Evolutionary conservation across 495 filamentous ascomycete species (phyloP).

Genomic region (Penicillium odoratum): DNA sequence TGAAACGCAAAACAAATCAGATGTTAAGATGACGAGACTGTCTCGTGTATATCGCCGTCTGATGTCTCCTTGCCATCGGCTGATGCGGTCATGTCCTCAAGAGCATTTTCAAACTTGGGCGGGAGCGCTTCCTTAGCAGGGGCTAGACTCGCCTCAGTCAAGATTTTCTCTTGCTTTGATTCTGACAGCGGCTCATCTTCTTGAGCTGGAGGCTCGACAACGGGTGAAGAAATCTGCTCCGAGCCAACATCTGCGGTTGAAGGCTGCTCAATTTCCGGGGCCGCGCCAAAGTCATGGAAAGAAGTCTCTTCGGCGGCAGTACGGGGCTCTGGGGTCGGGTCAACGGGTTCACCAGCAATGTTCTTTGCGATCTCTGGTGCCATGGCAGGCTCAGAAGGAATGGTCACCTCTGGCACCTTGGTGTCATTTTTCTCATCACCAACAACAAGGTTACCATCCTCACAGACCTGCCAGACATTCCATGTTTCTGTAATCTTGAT

Average conservation of each 20-base stretch:
- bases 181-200: slow-evolving; percentile 11
- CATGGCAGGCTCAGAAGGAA: slow-evolving; percentile 26
- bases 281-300: slow-evolving; percentile 1
- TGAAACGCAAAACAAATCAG: not conserved
- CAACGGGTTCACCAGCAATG: slow-evolving; percentile 55
- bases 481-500: slow-evolving; percentile 48
- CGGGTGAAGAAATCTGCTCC: not conserved
- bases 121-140: slow-evolving; percentile 7
- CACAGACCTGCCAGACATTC: slow-evolving; percentile 52
- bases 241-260: not conserved
- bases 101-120: slow-evolving; percentile 22
- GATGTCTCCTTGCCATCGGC: slow-evolving; percentile 37
- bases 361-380: slow-evolving; percentile 50
- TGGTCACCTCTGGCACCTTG: slow-evolving; percentile 14
- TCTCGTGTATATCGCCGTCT: slow-evolving; percentile 24
- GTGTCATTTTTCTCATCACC: slow-evolving; percentile 24
- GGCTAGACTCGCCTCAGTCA: slow-evolving; percentile 7
- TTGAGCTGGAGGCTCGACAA: not conserved
- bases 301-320: slow-evolving; percentile 12
- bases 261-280: slow-evolving; percentile 1
- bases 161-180: slow-evolving; percentile 3
- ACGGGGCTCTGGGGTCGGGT: slow-evolving; percentile 23
- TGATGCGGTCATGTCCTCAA: slow-evolving; percentile 30
- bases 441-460: slow-evolving; percentile 48
- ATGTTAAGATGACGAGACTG: slow-evolving; percentile 6